Evolutionary conservation across 208 protist species (phyloP).

Genomic region (Leishmania gerbilli): DNA sequence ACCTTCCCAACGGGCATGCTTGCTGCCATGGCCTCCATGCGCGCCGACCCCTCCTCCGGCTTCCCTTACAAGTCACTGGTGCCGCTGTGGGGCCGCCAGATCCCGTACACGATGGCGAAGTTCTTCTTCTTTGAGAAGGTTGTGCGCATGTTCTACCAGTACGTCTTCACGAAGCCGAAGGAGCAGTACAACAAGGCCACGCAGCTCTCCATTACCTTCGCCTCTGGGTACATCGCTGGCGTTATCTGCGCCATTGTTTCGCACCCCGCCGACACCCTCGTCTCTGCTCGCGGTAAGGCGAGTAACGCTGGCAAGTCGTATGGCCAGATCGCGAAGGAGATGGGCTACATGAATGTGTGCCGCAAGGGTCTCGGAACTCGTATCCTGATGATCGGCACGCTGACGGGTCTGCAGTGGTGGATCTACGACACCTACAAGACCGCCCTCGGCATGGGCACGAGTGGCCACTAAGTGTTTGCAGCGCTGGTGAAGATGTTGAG

Average conservation of each 20-base stretch:
- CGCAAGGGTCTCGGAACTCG: conserved; percentile 92
- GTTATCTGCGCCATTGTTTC: conserved; percentile 96
- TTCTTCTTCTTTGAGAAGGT: conserved; percentile 93
- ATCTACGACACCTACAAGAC: conserved; percentile 91
- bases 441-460: conserved; percentile 63
- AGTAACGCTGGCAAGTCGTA: conserved; percentile 76
- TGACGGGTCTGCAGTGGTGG: conserved; percentile 96
- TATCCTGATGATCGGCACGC: conserved; percentile 97
- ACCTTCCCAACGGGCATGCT: conserved; percentile 80
- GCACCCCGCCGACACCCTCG: conserved; percentile 94
- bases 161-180: conserved; percentile 88
- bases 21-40: conserved; percentile 74
- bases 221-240: conserved; percentile 95
- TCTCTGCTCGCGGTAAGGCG: conserved; percentile 92
- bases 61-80: conserved; percentile 91
- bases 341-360: conserved; percentile 84
- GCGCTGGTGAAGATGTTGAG: too few relatives aligned
- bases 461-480: conserved; percentile 28
- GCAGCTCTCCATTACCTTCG: conserved; percentile 92
- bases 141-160: conserved; percentile 86
- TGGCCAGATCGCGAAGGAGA: conserved; percentile 85
- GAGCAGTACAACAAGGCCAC: conserved; percentile 87
- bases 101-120: conserved; percentile 97
- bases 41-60: conserved; percentile 62
- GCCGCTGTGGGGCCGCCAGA: conserved; percentile 94